Evolutionary conservation across 331 rosid species (phyloP).

Genomic region (Rosa hybrid): DNA sequence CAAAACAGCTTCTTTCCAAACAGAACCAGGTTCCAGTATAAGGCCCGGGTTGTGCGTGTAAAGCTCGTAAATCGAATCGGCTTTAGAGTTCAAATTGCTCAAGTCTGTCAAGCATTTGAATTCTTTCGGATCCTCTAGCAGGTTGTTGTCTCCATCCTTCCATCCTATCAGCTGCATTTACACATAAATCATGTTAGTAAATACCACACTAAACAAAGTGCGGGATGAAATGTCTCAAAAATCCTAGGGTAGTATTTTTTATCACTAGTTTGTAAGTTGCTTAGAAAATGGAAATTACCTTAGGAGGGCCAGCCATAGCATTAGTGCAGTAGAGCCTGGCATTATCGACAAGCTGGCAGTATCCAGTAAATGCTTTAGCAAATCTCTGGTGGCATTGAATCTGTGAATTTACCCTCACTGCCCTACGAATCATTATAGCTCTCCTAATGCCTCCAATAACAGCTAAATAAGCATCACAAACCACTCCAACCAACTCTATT

Average conservation of each 20-base stretch:
- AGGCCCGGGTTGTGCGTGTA: constrained; percentile 41
- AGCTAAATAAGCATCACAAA: constrained; percentile 89
- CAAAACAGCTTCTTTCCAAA: constrained; percentile 62
- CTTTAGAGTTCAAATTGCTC: constrained; percentile 55
- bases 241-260: neutral
- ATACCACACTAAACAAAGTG: neutral
- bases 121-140: constrained; percentile 55
- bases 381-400: constrained; percentile 89
- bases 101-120: constrained; percentile 41
- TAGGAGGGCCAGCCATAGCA: constrained; percentile 51
- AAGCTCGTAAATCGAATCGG: constrained; percentile 71
- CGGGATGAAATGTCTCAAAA: neutral
- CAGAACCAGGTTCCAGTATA: constrained; percentile 39
- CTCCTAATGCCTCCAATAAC: constrained; percentile 94
- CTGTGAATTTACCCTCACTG: constrained; percentile 88
- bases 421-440: constrained; percentile 73
- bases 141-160: constrained; percentile 56
- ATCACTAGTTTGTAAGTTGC: neutral
- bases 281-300: constrained; percentile 45
- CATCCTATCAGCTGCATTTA: constrained; percentile 60
- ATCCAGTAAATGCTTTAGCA: constrained; percentile 67
- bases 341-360: constrained; percentile 74
- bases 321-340: constrained; percentile 73
- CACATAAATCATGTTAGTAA: constrained; percentile 20
- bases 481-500: constrained; percentile 89